These are phyloP conservation scores for Penicillium italicum DNA, from an alignment of 2,329 filamentous ascomycete species.

Conservation along the genomic window DNA sequence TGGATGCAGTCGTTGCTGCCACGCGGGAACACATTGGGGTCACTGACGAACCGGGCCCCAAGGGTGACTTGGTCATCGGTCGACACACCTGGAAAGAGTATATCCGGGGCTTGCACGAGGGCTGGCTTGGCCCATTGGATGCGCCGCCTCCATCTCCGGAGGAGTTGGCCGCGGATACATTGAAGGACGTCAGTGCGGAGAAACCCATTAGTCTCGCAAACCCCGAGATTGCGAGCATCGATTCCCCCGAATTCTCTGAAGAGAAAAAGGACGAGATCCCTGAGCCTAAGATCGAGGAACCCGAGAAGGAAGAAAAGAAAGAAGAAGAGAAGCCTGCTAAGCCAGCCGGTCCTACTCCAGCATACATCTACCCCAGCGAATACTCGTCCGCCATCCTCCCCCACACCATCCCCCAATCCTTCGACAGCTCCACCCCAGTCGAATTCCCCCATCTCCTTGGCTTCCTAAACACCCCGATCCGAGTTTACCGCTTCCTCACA, in stretches of 20 bases:
- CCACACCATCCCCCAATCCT: conserved; percentile 61
- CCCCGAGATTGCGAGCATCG: conserved; percentile 9
- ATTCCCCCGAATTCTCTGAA: conserved; percentile 11
- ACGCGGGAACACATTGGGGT: conserved; percentile 65
- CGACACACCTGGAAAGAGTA: conserved; percentile 98
- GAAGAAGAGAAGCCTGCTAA: conserved; percentile 45
- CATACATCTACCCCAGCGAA: conserved; percentile 69
- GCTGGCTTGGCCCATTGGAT: conserved; percentile 84
- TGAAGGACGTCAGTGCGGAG: conserved; percentile 22
- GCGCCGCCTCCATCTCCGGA: conserved; percentile 31
- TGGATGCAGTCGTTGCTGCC: conserved; percentile 60
- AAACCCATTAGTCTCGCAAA: conserved; percentile 18
- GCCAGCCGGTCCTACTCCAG: conserved; percentile 58
- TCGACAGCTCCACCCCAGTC: conserved; percentile 70
- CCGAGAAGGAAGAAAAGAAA: conserved; percentile 37
- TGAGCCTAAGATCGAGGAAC: conserved; percentile 50
- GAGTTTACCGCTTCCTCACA: conserved; percentile 84
- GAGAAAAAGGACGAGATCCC: conserved; percentile 23
- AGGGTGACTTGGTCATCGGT: conserved; percentile 84
- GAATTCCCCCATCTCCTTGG: conserved; percentile 86
- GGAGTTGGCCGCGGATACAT: conserved; percentile 13
- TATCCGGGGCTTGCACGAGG: conserved; percentile 85
- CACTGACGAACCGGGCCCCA: conserved; percentile 66
- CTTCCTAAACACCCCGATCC: conserved; percentile 82
- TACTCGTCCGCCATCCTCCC: conserved; percentile 68